Evolutionary conservation across 192 early-diverging fungal species (phyloP).

Genomic region (Linnemannia schmuckeri): DNA sequence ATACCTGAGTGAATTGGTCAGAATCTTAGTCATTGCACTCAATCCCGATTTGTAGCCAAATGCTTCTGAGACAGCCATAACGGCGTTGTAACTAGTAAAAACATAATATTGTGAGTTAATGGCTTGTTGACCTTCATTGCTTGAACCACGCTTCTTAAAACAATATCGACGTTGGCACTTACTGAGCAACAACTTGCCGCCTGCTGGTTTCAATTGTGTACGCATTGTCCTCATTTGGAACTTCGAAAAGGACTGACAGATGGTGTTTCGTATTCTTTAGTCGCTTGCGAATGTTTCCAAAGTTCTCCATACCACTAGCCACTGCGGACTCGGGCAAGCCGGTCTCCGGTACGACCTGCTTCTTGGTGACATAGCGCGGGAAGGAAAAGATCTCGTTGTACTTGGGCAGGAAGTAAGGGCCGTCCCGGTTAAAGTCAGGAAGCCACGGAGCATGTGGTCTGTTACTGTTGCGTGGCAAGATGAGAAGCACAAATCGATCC

Average conservation of each 20-base stretch:
- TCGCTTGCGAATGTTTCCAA: background rate
- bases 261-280: background rate
- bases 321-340: background rate
- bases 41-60: conserved; percentile 29
- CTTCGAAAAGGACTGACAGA: background rate
- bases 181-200: background rate
- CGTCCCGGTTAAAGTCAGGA: conserved; percentile 41
- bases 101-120: background rate
- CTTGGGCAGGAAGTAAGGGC: background rate
- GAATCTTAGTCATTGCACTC: conserved; percentile 13
- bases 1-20: conserved; percentile 25
- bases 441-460: conserved; percentile 37
- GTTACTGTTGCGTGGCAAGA: conserved; percentile 22
- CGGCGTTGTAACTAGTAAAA: background rate
- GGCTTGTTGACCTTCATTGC: background rate
- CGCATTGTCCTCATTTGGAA: background rate
- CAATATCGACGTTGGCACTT: background rate
- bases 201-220: background rate
- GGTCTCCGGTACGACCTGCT: background rate
- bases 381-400: background rate
- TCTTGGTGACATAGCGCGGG: background rate
- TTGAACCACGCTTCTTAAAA: background rate
- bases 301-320: background rate
- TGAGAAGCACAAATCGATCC: conserved; percentile 37
- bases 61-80: background rate